Evolutionary conservation across 371 early-diverging fungal species (phyloP).

Genomic region (Encephalitozoon romaleae): DNA sequence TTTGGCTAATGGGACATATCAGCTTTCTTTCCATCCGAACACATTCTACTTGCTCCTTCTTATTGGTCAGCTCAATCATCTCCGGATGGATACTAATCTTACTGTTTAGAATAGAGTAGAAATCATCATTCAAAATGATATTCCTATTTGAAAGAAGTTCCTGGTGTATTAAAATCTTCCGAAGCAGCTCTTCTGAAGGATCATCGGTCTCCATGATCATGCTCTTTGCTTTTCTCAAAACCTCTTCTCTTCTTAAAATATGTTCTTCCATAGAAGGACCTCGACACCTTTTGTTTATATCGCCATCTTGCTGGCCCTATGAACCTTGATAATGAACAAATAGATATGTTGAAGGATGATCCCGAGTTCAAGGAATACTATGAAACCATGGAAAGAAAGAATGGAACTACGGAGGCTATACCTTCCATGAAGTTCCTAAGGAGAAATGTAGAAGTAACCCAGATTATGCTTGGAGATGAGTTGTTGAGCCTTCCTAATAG

Average conservation of each 20-base stretch:
- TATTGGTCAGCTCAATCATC: not conserved
- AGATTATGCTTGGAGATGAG: slow-evolving; percentile 18
- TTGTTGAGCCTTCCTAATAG: slow-evolving; percentile 19
- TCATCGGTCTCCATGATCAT: not conserved
- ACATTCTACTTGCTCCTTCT: not conserved
- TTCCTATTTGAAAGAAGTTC: slow-evolving; percentile 13
- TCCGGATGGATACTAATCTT: not conserved
- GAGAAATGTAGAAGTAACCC: not conserved
- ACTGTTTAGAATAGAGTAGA: not conserved
- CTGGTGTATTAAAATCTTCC: slow-evolving; percentile 11
- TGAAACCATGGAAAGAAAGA: not conserved
- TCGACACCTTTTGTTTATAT: not conserved
- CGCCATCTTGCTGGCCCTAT: not conserved
- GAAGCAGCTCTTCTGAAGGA: not conserved
- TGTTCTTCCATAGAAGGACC: not conserved
- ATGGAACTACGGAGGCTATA: not conserved
- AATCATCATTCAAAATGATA: not conserved
- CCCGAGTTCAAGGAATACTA: not conserved
- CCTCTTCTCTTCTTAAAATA: not conserved
- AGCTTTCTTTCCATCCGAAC: slow-evolving; percentile 21
- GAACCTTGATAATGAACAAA: not conserved
- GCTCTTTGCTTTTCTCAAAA: not conserved
- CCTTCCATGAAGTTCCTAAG: not conserved
- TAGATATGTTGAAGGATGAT: not conserved
- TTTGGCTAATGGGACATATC: slow-evolving; percentile 56